A percentile compares a stretch with the other conserved stretches of the same genome.
These are phyloP conservation scores for Salix dunnii DNA, from an alignment of 345 rosid genomes.

Conservation along the genomic window DNA sequence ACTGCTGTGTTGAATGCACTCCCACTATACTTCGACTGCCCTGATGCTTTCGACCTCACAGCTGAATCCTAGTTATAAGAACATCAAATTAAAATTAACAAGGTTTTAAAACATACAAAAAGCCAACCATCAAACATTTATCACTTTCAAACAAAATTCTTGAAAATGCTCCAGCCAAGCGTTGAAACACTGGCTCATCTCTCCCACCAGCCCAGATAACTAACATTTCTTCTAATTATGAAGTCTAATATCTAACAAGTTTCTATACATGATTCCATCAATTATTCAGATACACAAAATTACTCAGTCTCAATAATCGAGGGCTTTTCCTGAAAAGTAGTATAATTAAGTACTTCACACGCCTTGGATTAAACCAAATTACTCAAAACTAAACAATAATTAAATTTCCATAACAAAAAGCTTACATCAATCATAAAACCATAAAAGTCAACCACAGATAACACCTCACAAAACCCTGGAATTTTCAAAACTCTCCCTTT, in stretches of 20 bases:
- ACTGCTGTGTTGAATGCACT: slow-evolving; percentile 52
- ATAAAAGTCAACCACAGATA: neutral
- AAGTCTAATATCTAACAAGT: neutral
- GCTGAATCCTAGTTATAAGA: slow-evolving; percentile 42
- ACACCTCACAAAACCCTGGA: neutral
- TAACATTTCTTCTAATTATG: neutral
- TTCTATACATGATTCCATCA: neutral
- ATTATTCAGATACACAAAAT: neutral
- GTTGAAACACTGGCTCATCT: neutral
- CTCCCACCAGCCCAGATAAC: neutral
- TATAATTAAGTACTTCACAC: neutral
- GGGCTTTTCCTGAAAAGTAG: neutral
- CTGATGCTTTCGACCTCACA: slow-evolving; percentile 42
- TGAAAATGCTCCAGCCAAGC: neutral
- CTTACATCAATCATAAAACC: neutral
- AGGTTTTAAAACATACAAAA: neutral
- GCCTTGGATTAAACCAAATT: neutral
- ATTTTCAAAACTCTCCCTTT: neutral
- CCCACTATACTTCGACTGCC: slow-evolving; percentile 42
- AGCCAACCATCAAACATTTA: neutral
- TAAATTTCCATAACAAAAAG: neutral
- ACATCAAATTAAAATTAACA: neutral
- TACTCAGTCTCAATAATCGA: neutral
- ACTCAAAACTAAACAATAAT: slow-evolving; percentile 1
- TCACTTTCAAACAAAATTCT: neutral